phyloP scores from a whole-genome alignment of 1,139 yeast genomes.

The Geotrichum carabidarum region DNA sequence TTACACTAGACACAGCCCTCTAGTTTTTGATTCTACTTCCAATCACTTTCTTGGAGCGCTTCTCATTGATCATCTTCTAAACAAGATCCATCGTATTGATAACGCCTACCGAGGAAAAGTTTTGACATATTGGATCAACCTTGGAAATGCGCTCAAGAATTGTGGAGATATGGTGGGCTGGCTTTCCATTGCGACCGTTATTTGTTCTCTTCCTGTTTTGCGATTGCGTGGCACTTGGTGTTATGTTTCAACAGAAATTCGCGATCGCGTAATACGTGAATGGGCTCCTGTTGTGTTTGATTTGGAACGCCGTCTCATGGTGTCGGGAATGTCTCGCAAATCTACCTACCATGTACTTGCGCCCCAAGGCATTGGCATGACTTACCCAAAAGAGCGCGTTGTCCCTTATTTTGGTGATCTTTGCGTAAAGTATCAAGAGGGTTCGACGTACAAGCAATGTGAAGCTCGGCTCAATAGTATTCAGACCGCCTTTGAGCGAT shows the following conservation, averaged over 20 bases:
- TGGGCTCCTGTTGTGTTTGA: slow-evolving; percentile 96
- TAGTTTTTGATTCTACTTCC: slow-evolving; percentile 57
- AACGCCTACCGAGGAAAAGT: slow-evolving; percentile 54
- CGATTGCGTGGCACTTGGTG: slow-evolving; percentile 76
- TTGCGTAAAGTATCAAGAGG: slow-evolving; percentile 39
- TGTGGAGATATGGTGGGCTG: slow-evolving; percentile 93
- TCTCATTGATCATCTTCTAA: slow-evolving; percentile 64
- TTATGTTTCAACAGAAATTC: slow-evolving; percentile 56
- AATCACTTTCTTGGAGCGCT: slow-evolving; percentile 76
- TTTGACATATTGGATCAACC: slow-evolving; percentile 76
- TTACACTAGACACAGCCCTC: slow-evolving; percentile 49
- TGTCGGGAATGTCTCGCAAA: slow-evolving; percentile 45
- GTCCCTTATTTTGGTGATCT: slow-evolving; percentile 92
- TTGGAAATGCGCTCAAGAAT: slow-evolving; percentile 73
- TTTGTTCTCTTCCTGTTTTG: slow-evolving; percentile 77
- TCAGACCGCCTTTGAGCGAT: slow-evolving; percentile 67
- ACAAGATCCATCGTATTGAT: slow-evolving; percentile 23
- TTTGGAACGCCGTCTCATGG: slow-evolving; percentile 67
- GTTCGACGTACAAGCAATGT: slow-evolving; percentile 50
- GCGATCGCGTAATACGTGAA: slow-evolving; percentile 64
- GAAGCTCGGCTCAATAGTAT: slow-evolving; percentile 65
- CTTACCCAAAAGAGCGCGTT: slow-evolving; percentile 70
- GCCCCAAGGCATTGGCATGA: slow-evolving; percentile 79
- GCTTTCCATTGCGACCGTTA: slow-evolving; percentile 81
- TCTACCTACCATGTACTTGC: slow-evolving; percentile 71